Conservation (phyloP, 1,284 basidiomycete species). For the Takashimella tepidaria region DNA sequence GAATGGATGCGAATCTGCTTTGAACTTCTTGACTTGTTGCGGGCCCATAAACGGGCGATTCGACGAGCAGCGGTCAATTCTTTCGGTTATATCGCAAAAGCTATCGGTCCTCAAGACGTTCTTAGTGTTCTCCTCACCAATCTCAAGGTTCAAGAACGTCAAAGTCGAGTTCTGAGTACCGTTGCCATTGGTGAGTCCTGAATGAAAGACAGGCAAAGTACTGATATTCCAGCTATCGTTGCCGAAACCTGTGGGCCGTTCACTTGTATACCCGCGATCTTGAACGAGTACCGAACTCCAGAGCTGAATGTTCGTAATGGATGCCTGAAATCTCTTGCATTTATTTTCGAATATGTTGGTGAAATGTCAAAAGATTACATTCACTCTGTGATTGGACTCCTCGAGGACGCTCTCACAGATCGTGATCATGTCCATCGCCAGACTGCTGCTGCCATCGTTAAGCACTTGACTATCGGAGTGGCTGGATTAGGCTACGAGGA, state of each 20-base stretch:
- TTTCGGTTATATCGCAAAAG: slow-evolving; percentile 99
- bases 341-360: slow-evolving; percentile 99
- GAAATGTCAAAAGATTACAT: slow-evolving; percentile 98
- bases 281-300: slow-evolving; percentile 97
- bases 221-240: slow-evolving; percentile 60
- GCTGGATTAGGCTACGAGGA: slow-evolving; percentile 97
- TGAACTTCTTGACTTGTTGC: slow-evolving; percentile 92
- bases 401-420: slow-evolving; percentile 96
- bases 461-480: slow-evolving; percentile 94
- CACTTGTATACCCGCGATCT: slow-evolving; percentile 96
- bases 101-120: slow-evolving; percentile 97
- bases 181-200: slow-evolving; percentile 72
- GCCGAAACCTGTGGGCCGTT: slow-evolving; percentile 98
- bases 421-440: slow-evolving; percentile 97
- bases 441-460: slow-evolving; percentile 97
- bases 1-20: slow-evolving; percentile 99
- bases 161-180: slow-evolving; percentile 96
- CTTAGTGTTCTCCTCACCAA: slow-evolving; percentile 94
- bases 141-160: slow-evolving; percentile 95
- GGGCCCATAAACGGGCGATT: slow-evolving; percentile 99
- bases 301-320: slow-evolving; percentile 99
- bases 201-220: too few relatives aligned
- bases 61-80: slow-evolving; percentile 98
- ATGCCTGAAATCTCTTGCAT: slow-evolving; percentile 95
- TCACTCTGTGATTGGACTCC: slow-evolving; percentile 93